phyloP scores from a whole-genome alignment of 2,329 filamentous ascomycete genomes.

The Boeremia lycopersici region DNA sequence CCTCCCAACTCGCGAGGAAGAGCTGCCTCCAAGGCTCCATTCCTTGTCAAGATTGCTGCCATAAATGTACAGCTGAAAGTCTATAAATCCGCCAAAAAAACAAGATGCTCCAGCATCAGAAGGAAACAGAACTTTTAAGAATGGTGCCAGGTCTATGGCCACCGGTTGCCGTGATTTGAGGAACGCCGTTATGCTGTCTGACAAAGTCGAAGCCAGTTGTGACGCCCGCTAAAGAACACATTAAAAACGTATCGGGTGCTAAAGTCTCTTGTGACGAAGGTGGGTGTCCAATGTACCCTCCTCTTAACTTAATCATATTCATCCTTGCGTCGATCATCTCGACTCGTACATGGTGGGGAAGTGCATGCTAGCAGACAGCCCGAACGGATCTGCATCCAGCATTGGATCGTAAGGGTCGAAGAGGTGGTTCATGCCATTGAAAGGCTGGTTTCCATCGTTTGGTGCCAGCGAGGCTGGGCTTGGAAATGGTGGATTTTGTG shows the following conservation, averaged over 20 bases:
- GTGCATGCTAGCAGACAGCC: conserved; percentile 91
- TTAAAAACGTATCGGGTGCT: conserved; percentile 23
- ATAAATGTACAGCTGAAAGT: conserved; percentile 6
- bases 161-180: conserved; percentile 16
- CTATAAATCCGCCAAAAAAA: conserved; percentile 3
- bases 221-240: conserved; percentile 43
- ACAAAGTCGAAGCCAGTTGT: conserved; percentile 18
- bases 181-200: conserved; percentile 36
- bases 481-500: conserved; percentile 44
- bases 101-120: not conserved
- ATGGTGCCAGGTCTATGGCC: conserved; percentile 25
- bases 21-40: conserved; percentile 13
- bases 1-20: conserved; percentile 14
- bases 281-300: conserved; percentile 13
- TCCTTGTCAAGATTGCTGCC: conserved; percentile 9
- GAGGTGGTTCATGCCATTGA: conserved; percentile 57
- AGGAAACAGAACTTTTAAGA: conserved; percentile 35
- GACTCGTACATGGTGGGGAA: conserved; percentile 77
- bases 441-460: conserved; percentile 44
- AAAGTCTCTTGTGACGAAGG: conserved; percentile 11
- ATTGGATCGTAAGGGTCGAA: conserved; percentile 82
- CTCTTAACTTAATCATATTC: conserved; percentile 16
- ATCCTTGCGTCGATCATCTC: conserved; percentile 38
- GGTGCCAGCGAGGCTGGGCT: conserved; percentile 41
- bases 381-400: conserved; percentile 91